These are phyloP conservation scores for Xylaria curta DNA, from an alignment of 495 filamentous ascomycete genomes.

Conservation along the genomic window DNA sequence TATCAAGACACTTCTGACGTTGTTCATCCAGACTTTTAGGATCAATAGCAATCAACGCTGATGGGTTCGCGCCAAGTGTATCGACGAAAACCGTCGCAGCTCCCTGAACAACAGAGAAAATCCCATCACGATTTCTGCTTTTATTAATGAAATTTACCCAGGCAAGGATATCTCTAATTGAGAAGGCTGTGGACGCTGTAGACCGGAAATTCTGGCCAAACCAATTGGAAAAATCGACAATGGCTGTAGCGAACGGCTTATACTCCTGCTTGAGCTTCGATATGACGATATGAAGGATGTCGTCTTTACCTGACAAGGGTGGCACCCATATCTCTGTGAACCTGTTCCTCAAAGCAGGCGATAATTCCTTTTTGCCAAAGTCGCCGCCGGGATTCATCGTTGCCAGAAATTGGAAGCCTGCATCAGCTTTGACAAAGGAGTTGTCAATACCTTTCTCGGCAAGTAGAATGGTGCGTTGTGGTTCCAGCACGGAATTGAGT, in stretches of 20 bases:
- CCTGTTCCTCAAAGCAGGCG: constrained; percentile 90
- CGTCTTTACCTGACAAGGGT: constrained; percentile 76
- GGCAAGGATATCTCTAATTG: constrained; percentile 85
- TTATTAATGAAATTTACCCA: constrained; percentile 95
- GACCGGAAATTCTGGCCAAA: constrained; percentile 81
- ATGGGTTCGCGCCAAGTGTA: constrained; percentile 91
- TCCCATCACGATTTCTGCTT: constrained; percentile 50
- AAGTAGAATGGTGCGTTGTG: constrained; percentile 81
- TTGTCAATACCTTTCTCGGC: constrained; percentile 91
- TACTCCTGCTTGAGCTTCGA: constrained; percentile 66
- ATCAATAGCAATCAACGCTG: constrained; percentile 75
- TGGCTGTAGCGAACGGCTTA: constrained; percentile 60
- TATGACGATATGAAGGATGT: constrained; percentile 84
- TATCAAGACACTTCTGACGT: constrained; percentile 71
- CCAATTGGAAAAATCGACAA: constrained; percentile 91
- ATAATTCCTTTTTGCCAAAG: constrained; percentile 96
- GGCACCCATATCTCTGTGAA: constrained; percentile 99
- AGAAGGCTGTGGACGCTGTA: constrained; percentile 74
- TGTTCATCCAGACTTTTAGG: constrained; percentile 64
- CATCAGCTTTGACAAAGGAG: constrained; percentile 74
- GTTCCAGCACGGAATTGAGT: constrained; percentile 96
- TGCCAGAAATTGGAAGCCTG: constrained; percentile 92
- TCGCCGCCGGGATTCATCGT: constrained; percentile 99
- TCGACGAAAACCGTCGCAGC: constrained; percentile 97
- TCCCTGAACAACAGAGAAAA: constrained; percentile 71